Conservation (phyloP, 2,329 filamentous ascomycete genomes). For the Stenocarpella maydis region DNA sequence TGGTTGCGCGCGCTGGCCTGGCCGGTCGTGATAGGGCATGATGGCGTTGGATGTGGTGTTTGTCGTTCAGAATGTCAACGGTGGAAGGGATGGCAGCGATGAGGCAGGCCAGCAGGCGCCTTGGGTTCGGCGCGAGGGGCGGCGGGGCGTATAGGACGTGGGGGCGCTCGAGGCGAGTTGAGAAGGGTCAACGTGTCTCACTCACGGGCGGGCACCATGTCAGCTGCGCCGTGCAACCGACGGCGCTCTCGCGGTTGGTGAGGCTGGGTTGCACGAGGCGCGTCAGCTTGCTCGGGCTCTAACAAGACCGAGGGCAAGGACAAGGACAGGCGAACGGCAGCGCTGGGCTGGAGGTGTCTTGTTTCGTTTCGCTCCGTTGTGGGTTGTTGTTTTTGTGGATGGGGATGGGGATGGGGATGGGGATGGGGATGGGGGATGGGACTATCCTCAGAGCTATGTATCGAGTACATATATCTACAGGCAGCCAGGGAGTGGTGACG, state of each 20-base stretch:
- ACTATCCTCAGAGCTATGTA: no score
- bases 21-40: constrained; percentile 34
- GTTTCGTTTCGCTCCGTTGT: not conserved
- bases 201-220: constrained; percentile 2
- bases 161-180: not conserved
- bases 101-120: not conserved
- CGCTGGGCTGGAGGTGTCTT: not conserved
- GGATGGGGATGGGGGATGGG: not conserved
- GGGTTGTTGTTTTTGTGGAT: not conserved
- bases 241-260: not conserved
- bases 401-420: not conserved
- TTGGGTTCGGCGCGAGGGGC: not conserved
- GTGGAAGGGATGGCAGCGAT: not conserved
- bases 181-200: constrained; percentile 25
- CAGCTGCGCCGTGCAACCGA: constrained; percentile 3
- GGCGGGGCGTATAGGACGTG: not conserved
- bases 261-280: not conserved
- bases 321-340: constrained; percentile 18
- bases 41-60: constrained; percentile 7
- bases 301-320: constrained; percentile 16
- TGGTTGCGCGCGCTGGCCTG: constrained; percentile 18
- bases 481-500: not conserved
- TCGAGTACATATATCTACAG: not conserved
- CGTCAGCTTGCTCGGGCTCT: constrained; percentile 25
- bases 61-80: not conserved